Conservation (phyloP, 768 basidiomycete species). For the Termitomyces eurrhizus region DNA sequence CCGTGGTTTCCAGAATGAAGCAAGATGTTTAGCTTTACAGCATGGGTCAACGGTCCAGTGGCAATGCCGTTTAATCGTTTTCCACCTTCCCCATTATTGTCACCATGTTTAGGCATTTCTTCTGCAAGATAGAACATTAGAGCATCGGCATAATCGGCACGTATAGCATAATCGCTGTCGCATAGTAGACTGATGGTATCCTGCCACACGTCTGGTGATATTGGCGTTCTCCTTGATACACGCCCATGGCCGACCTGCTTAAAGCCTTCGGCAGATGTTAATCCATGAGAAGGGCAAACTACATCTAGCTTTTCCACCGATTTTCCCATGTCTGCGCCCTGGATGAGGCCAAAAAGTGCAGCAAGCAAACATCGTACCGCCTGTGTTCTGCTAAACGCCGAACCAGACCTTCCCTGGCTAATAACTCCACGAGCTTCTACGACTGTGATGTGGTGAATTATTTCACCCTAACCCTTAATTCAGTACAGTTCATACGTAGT, state of each 20-base stretch:
- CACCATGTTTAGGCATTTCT: constrained; percentile 68
- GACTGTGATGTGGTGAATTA: constrained; percentile 68
- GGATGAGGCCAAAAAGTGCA: constrained; percentile 66
- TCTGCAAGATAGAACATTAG: constrained; percentile 73
- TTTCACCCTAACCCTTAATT: constrained; percentile 48
- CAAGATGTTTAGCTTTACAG: constrained; percentile 40
- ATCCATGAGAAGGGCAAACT: constrained; percentile 6
- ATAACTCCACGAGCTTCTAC: constrained; percentile 63
- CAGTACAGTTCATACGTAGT: neutral
- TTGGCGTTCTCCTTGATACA: constrained; percentile 54
- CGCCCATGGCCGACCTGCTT: constrained; percentile 29
- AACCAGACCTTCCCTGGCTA: constrained; percentile 29
- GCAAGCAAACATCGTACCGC: constrained; percentile 70
- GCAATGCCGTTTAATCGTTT: constrained; percentile 41
- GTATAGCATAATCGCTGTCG: constrained; percentile 72
- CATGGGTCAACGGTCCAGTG: constrained; percentile 48
- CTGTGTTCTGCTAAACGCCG: constrained; percentile 44
- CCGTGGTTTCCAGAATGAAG: constrained; percentile 56
- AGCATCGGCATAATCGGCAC: constrained; percentile 71
- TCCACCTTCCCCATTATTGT: constrained; percentile 43
- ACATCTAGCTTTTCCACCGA: constrained; percentile 29
- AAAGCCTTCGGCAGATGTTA: constrained; percentile 23
- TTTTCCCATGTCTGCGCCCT: constrained; percentile 45
- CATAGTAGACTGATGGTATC: constrained; percentile 85
- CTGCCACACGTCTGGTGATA: constrained; percentile 86